These are phyloP conservation scores for Phytophthora sojae DNA, from an alignment of 352 stramenopile species.

Conservation along the genomic window DNA sequence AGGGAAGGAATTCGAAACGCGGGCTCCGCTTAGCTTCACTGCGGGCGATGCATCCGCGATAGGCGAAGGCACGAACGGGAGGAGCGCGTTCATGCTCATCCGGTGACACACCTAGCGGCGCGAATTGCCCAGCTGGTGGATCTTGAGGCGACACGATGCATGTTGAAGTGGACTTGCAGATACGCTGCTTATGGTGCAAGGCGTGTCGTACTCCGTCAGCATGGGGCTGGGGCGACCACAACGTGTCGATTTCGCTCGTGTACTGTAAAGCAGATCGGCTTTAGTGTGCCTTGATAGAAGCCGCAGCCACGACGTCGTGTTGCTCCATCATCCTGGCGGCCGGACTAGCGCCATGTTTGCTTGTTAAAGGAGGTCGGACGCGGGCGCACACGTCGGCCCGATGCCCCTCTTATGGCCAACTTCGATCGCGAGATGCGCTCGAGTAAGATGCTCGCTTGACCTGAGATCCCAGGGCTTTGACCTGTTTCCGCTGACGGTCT, in stretches of 20 bases:
- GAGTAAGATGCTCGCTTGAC: not conserved
- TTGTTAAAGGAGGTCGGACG: slow-evolving; percentile 1
- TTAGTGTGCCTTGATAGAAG: not conserved
- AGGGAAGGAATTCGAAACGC: too few species aligned
- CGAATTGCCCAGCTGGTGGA: slow-evolving; percentile 22
- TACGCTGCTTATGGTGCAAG: slow-evolving; percentile 19
- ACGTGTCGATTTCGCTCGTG: not conserved
- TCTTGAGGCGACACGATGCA: not conserved
- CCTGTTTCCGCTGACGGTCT: slow-evolving; percentile 4
- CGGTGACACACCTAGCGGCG: slow-evolving; percentile 4
- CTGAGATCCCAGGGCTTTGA: slow-evolving; percentile 16
- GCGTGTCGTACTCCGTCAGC: slow-evolving; percentile 3
- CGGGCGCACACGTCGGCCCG: not conserved
- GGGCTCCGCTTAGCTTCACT: not conserved
- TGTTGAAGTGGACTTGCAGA: slow-evolving; percentile 6
- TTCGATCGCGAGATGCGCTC: not conserved
- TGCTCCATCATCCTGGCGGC: not conserved
- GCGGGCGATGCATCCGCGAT: slow-evolving; percentile 26
- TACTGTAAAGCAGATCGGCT: slow-evolving; percentile 33
- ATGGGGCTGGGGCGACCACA: not conserved
- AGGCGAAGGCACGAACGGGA: slow-evolving; percentile 30
- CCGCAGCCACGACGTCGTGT: not conserved
- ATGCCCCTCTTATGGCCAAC: slow-evolving; percentile 1
- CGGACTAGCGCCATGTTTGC: not conserved
- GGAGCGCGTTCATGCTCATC: slow-evolving; percentile 20